These are phyloP conservation scores for Scopulariopsis brevicaulis DNA, from an alignment of 2,329 filamentous ascomycete genomes.

Conservation along the genomic window DNA sequence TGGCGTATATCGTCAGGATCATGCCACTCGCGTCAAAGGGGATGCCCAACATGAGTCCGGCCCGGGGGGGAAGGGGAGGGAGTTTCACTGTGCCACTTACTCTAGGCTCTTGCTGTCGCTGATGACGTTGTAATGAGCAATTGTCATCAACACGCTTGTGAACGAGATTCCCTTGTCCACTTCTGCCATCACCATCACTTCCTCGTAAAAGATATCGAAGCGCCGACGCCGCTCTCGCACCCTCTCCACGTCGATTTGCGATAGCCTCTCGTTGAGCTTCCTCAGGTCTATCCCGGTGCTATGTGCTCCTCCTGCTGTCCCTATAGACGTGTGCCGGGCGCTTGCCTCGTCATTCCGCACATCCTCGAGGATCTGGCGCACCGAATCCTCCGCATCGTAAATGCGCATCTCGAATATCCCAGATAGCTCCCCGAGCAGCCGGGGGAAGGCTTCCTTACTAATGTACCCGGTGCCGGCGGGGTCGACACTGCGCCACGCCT, in stretches of 20 bases:
- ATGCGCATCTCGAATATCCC: slow-evolving; percentile 97
- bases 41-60: no score
- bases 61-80: no score
- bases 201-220: slow-evolving; percentile 94
- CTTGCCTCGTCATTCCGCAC: slow-evolving; percentile 49
- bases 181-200: slow-evolving; percentile 88
- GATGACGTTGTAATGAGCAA: slow-evolving; percentile 98
- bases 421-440: slow-evolving; percentile 81
- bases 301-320: slow-evolving; percentile 22
- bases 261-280: slow-evolving; percentile 62
- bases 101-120: slow-evolving; percentile 91
- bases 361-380: slow-evolving; percentile 77
- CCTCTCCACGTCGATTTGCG: slow-evolving; percentile 59
- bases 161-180: slow-evolving; percentile 85
- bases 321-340: slow-evolving; percentile 41
- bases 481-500: slow-evolving; percentile 94
- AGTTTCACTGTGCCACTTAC: slow-evolving; percentile 29
- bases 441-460: slow-evolving; percentile 76
- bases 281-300: slow-evolving; percentile 58
- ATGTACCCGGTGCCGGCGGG: slow-evolving; percentile 88
- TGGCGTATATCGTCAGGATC: slow-evolving; percentile 16
- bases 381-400: slow-evolving; percentile 82
- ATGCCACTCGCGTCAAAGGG: background rate
- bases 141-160: slow-evolving; percentile 82
- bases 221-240: slow-evolving; percentile 66